A percentile compares a stretch with the other conserved stretches of the same genome.
Conservation (phyloP, 805 yeast species). For the Metschnikowia chrysomelidarum region DNA sequence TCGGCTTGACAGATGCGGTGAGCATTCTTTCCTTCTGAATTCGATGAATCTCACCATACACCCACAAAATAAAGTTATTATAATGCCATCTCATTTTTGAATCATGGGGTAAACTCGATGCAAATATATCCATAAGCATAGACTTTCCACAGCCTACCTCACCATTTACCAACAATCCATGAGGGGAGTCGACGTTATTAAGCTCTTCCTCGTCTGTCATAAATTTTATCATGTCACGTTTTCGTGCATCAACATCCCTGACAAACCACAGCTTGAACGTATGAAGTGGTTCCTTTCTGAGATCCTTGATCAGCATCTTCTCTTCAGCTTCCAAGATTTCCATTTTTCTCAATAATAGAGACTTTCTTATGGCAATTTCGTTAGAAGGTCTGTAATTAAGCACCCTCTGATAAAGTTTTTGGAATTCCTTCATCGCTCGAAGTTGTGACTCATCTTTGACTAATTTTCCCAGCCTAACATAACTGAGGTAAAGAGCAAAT, state of each 20-base stretch:
- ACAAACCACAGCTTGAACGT: conserved; percentile 21
- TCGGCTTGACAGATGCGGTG: conserved; percentile 26
- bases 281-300: conserved; percentile 12
- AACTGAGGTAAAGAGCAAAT: conserved; percentile 50
- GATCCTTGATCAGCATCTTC: conserved; percentile 17
- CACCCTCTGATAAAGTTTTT: conserved; percentile 54
- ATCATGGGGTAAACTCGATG: conserved; percentile 57
- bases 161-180: conserved; percentile 61
- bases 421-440: conserved; percentile 63
- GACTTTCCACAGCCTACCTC: conserved; percentile 77
- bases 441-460: conserved; percentile 57
- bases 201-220: conserved; percentile 63
- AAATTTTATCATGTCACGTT: conserved; percentile 43
- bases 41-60: conserved; percentile 57
- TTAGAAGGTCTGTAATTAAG: conserved; percentile 58
- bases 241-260: conserved; percentile 27
- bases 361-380: conserved; percentile 44
- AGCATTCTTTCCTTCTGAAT: conserved; percentile 46
- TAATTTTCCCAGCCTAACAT: conserved; percentile 50
- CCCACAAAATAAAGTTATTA: conserved; percentile 67
- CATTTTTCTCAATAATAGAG: conserved; percentile 34
- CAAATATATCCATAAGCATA: conserved; percentile 71
- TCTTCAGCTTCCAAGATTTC: conserved; percentile 33
- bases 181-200: conserved; percentile 53
- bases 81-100: conserved; percentile 72